Percentiles rank a stretch among this genome's conserved stretches.
Evolutionary conservation across 2,329 filamentous ascomycete genomes (phyloP).

Genomic region (Fusarium zealandicum): DNA sequence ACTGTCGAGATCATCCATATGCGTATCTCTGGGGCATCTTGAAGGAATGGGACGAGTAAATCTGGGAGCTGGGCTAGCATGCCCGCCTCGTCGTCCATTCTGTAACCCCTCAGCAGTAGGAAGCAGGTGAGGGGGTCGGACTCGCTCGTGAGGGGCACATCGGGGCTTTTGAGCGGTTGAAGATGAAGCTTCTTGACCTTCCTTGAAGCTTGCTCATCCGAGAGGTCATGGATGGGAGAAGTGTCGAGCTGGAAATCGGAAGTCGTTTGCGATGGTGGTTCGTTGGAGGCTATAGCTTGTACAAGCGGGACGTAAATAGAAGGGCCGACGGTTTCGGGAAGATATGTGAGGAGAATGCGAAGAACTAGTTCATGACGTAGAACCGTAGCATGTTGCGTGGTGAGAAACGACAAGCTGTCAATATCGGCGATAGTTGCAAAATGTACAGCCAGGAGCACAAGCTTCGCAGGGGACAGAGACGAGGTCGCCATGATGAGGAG

Average conservation of each 20-base stretch:
- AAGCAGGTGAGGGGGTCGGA: constrained; percentile 68
- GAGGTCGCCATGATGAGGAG: constrained; percentile 33
- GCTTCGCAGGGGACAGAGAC: constrained; percentile 69
- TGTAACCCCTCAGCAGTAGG: constrained; percentile 70
- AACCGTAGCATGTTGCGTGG: constrained; percentile 61
- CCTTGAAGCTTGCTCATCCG: constrained; percentile 69
- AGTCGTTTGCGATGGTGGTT: constrained; percentile 51
- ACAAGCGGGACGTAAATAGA: constrained; percentile 68
- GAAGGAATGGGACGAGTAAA: constrained; percentile 73
- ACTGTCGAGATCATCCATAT: constrained; percentile 74
- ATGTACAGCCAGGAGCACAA: constrained; percentile 75
- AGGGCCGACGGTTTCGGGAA: constrained; percentile 75
- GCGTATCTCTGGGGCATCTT: constrained; percentile 65
- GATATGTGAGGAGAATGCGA: constrained; percentile 76
- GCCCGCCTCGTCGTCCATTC: constrained; percentile 76
- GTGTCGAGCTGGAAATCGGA: constrained; percentile 59
- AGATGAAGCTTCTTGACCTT: constrained; percentile 70
- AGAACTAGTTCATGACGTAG: constrained; percentile 71
- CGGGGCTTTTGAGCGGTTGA: constrained; percentile 60
- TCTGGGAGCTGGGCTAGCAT: constrained; percentile 71
- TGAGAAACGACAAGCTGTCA: constrained; percentile 65
- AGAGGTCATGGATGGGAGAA: constrained; percentile 63
- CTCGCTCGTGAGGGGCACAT: constrained; percentile 55
- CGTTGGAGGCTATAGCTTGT: constrained; percentile 60
- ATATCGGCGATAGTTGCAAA: constrained; percentile 72